Conservation (phyloP, 495 filamentous ascomycete species). For the Xylaria grammica region DNA sequence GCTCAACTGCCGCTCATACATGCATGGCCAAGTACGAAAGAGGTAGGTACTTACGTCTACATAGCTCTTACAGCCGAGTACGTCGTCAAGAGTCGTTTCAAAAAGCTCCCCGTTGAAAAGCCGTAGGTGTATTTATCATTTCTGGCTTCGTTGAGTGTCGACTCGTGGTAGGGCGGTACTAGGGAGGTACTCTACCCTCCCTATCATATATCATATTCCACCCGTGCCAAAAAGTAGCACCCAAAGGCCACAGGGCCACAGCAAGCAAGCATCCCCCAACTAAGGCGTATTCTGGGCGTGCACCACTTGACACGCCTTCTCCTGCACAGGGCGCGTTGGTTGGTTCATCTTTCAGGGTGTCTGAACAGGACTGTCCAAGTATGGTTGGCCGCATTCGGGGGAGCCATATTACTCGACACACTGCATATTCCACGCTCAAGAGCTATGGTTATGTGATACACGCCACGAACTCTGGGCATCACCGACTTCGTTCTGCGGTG, state of each 20-base stretch:
- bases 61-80: no score
- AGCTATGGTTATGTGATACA: slow-evolving; percentile 15
- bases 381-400: slow-evolving; percentile 20
- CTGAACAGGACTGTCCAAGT: no score
- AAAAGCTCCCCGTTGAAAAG: no score
- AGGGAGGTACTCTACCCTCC: background rate
- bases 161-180: no score
- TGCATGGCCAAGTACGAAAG: slow-evolving; percentile 9
- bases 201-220: slow-evolving; percentile 18
- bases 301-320: slow-evolving; percentile 3
- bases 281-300: background rate
- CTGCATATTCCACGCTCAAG: slow-evolving; percentile 1
- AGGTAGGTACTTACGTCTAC: background rate
- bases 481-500: slow-evolving; percentile 14
- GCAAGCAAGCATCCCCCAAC: slow-evolving; percentile 2
- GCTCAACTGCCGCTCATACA: slow-evolving; percentile 18
- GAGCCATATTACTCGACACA: background rate
- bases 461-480: slow-evolving; percentile 20
- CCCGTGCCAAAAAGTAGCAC: slow-evolving; percentile 9
- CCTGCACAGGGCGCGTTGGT: background rate
- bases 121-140: no score
- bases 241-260: background rate
- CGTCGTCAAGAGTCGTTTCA: no score
- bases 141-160: no score
- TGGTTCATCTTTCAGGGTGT: slow-evolving; percentile 8